Evolutionary conservation across 805 yeast genomes (phyloP).

Genomic region (Zygotorulaspora danielsina): DNA sequence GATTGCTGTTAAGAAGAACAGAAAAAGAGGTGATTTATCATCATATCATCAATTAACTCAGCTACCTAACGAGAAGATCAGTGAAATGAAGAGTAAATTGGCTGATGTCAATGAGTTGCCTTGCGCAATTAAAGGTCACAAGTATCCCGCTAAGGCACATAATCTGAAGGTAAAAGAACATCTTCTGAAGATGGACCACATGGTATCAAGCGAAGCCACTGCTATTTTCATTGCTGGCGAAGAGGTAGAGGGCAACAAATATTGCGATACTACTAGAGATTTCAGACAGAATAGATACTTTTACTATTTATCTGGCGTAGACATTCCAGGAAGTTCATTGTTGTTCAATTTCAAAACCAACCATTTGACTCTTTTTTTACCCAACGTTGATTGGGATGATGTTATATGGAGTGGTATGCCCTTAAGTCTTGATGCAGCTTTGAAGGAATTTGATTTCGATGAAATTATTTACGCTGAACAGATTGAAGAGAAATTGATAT

Average conservation of each 20-base stretch:
- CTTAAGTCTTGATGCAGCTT: slow-evolving; percentile 59
- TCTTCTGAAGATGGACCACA: slow-evolving; percentile 28
- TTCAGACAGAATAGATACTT: slow-evolving; percentile 90
- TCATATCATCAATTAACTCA: neutral
- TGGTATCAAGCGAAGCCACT: slow-evolving; percentile 29
- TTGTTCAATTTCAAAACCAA: slow-evolving; percentile 52
- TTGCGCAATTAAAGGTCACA: slow-evolving; percentile 30
- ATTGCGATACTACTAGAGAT: slow-evolving; percentile 73
- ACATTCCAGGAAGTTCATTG: slow-evolving; percentile 71
- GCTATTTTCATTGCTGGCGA: slow-evolving; percentile 62
- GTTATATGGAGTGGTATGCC: slow-evolving; percentile 98
- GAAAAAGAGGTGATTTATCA: slow-evolving; percentile 2
- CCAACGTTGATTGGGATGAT: slow-evolving; percentile 80
- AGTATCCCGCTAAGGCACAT: slow-evolving; percentile 83
- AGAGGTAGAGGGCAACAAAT: slow-evolving; percentile 53
- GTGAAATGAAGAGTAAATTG: slow-evolving; percentile 4
- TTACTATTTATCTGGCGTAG: slow-evolving; percentile 78
- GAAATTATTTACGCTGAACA: slow-evolving; percentile 62
- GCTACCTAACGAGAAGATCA: neutral
- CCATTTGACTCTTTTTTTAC: slow-evolving; percentile 67
- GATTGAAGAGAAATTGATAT: slow-evolving; percentile 32
- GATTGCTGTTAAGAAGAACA: slow-evolving; percentile 4
- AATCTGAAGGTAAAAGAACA: slow-evolving; percentile 50
- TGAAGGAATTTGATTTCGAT: slow-evolving; percentile 69
- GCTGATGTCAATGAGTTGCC: slow-evolving; percentile 25